phyloP scores from a whole-genome alignment of 345 rosid species.

The Salix koriyanagi region DNA sequence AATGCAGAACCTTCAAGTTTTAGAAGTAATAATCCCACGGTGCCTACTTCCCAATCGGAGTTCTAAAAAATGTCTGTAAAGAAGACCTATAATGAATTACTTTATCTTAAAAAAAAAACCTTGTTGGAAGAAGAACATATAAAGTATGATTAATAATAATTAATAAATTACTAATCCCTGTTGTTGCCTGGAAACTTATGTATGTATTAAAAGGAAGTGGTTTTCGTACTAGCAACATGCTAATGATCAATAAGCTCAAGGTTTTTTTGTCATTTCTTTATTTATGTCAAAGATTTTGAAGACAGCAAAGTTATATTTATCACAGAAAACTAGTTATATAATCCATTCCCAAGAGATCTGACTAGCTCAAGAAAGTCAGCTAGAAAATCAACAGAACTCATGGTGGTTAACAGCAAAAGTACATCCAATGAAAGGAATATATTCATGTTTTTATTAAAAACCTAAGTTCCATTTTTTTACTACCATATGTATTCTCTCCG shows the following conservation, averaged over 20 bases:
- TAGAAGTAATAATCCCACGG: neutral
- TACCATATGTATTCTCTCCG: conserved; percentile 22
- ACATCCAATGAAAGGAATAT: conserved; percentile 14
- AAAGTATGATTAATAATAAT: neutral
- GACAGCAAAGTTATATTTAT: conserved; percentile 16
- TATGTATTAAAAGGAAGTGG: neutral
- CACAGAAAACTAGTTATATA: conserved; percentile 11
- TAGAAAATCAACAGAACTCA: conserved; percentile 12
- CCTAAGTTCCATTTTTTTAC: neutral
- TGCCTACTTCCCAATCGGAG: neutral
- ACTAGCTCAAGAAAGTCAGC: conserved; percentile 15
- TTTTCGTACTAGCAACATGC: neutral
- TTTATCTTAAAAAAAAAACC: neutral
- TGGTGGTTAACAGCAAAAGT: neutral
- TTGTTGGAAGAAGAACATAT: neutral
- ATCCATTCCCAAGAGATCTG: conserved; percentile 23
- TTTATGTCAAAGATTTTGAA: conserved; percentile 4
- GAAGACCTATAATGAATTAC: neutral
- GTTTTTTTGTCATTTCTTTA: conserved; percentile 4
- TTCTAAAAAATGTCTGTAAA: neutral
- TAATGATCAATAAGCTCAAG: neutral
- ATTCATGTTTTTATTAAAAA: conserved; percentile 6
- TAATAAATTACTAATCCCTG: neutral
- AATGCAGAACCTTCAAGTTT: neutral
- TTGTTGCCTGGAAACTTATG: neutral